These are phyloP conservation scores for Agapanthus africanus DNA, from an alignment of 106 monocot species.

Conservation along the genomic window DNA sequence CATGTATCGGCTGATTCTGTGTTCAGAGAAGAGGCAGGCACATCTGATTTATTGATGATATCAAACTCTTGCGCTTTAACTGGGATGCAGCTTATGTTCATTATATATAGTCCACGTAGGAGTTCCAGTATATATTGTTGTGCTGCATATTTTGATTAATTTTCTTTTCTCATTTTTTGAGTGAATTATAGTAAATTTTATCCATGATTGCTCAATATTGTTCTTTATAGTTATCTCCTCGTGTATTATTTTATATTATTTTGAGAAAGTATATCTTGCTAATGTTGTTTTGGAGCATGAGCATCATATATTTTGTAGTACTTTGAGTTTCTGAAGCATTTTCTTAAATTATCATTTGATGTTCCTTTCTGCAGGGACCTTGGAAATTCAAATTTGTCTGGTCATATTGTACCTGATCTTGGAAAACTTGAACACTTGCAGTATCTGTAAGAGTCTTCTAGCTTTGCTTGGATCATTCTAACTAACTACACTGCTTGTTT, in stretches of 20 bases:
- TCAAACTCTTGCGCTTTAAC: too few species aligned
- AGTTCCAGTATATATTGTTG: background rate
- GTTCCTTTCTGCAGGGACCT: conserved; percentile 67
- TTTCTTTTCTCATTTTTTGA: too few species aligned
- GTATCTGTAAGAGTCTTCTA: conserved; percentile 55
- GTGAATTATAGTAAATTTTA: too few species aligned
- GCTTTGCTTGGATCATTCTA: background rate
- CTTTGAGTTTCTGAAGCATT: too few species aligned
- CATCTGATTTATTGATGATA: too few species aligned
- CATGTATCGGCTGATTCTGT: background rate
- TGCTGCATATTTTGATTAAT: background rate
- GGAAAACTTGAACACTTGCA: conserved; percentile 78
- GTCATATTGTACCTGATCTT: conserved; percentile 71
- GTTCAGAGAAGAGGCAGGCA: background rate
- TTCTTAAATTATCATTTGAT: too few species aligned
- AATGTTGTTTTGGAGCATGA: background rate
- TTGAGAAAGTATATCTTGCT: background rate
- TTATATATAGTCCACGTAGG: background rate
- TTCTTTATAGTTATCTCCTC: background rate
- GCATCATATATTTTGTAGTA: background rate
- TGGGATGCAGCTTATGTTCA: background rate
- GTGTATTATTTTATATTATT: background rate
- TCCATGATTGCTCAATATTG: background rate
- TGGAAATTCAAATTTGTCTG: conserved; percentile 79
- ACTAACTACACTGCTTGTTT: background rate